These are phyloP conservation scores for Porcisia deanei DNA, from an alignment of 208 protist genomes.

Conservation along the genomic window DNA sequence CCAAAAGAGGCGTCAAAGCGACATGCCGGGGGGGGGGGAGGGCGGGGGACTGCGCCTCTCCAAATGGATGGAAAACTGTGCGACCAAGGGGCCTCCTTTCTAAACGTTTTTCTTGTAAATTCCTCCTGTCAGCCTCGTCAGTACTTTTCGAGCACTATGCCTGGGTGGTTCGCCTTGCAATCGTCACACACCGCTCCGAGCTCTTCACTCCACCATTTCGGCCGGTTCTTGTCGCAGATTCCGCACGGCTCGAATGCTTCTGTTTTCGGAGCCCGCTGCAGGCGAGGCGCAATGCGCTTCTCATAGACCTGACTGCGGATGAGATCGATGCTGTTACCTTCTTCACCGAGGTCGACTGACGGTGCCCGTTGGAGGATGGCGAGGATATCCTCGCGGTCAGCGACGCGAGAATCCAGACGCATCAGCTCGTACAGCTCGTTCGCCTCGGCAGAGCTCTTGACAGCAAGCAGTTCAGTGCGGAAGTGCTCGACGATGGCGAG, in stretches of 20 bases:
- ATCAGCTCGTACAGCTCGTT: slow-evolving; percentile 89
- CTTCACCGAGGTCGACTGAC: slow-evolving; percentile 68
- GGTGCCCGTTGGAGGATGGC: slow-evolving; percentile 68
- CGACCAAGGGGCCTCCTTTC: background rate
- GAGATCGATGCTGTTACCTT: slow-evolving; percentile 51
- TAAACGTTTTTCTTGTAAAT: slow-evolving; percentile 3
- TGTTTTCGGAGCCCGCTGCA: slow-evolving; percentile 75
- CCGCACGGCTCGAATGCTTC: slow-evolving; percentile 86
- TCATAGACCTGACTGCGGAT: slow-evolving; percentile 74
- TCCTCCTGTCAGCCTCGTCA: slow-evolving; percentile 21
- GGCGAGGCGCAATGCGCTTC: slow-evolving; percentile 70
- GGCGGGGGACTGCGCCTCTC: background rate
- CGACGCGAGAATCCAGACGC: slow-evolving; percentile 70
- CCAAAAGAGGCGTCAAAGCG: background rate
- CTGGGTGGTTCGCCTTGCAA: slow-evolving; percentile 59
- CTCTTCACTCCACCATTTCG: slow-evolving; percentile 78
- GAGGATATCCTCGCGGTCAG: slow-evolving; percentile 53
- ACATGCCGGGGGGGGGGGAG: background rate
- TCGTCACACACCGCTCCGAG: slow-evolving; percentile 68
- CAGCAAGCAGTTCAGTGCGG: slow-evolving; percentile 56
- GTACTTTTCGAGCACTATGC: slow-evolving; percentile 55
- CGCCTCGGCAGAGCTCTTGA: slow-evolving; percentile 51
- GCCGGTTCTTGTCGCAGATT: slow-evolving; percentile 65
- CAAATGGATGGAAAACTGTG: background rate
- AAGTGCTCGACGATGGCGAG: slow-evolving; percentile 88